A percentile compares a stretch with the other conserved stretches of the same genome.
phyloP scores from a whole-genome alignment of 768 basidiomycete species.

The Inosperma sp. region DNA sequence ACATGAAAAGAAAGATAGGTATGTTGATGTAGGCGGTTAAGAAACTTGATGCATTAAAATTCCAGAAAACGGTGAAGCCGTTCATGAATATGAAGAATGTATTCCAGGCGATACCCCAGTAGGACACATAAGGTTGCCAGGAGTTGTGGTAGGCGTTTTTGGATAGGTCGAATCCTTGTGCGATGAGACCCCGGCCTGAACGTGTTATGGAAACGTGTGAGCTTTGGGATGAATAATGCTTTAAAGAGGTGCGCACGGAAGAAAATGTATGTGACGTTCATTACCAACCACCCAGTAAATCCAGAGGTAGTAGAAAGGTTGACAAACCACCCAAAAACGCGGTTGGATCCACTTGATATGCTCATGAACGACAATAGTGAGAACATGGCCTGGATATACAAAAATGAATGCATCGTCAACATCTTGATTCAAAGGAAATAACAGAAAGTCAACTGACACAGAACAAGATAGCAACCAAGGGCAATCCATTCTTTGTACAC shows the following conservation, averaged over 20 bases:
- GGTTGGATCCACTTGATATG: no score
- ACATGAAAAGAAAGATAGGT: slow-evolving; percentile 40
- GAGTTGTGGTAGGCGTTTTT: slow-evolving; percentile 59
- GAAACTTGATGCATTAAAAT: slow-evolving; percentile 51
- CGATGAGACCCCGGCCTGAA: slow-evolving; percentile 56
- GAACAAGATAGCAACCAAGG: no score
- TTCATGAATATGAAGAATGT: slow-evolving; percentile 52
- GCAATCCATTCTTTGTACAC: no score
- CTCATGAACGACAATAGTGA: no score
- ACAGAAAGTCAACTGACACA: no score
- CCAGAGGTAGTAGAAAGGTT: slow-evolving; percentile 63
- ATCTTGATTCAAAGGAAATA: no score
- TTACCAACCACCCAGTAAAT: slow-evolving; percentile 62
- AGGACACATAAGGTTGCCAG: slow-evolving; percentile 63
- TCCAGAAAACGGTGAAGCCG: slow-evolving; percentile 57
- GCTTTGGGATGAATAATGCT: neutral
- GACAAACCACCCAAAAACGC: no score
- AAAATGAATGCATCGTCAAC: no score
- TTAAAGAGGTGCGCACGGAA: slow-evolving; percentile 62
- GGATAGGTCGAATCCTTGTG: slow-evolving; percentile 58
- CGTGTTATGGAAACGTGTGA: neutral
- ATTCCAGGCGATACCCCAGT: slow-evolving; percentile 68
- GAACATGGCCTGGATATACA: slow-evolving; percentile 26
- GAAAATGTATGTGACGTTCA: slow-evolving; percentile 69
- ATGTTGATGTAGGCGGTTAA: slow-evolving; percentile 45